A percentile compares a stretch with the other conserved stretches of the same genome.
These are phyloP conservation scores for Exophiala viscosa DNA, from an alignment of 2,329 filamentous ascomycete genomes.

Conservation along the genomic window DNA sequence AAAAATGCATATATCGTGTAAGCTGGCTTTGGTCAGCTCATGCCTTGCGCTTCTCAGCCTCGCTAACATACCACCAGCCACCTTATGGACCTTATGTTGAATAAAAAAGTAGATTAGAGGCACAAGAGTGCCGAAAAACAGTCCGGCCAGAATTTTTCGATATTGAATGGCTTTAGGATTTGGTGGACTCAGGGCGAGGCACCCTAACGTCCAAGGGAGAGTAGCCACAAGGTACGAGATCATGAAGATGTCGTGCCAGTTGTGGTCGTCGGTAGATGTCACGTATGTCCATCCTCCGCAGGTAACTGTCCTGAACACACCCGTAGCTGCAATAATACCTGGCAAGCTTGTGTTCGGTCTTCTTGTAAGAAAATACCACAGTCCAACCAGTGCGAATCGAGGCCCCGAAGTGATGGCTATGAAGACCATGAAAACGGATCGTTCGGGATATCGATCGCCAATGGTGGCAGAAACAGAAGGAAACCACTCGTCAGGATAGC, in stretches of 20 bases:
- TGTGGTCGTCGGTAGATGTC: constrained; percentile 95
- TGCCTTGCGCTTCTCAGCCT: not conserved
- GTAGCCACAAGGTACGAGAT: constrained; percentile 95
- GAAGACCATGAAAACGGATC: constrained; percentile 94
- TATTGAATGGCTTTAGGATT: constrained; percentile 82
- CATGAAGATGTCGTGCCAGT: constrained; percentile 99
- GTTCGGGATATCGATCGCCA: constrained; percentile 93
- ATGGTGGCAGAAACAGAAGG: constrained; percentile 95
- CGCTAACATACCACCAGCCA: constrained; percentile 73
- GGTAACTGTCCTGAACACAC: constrained; percentile 82
- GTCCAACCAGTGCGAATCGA: constrained; percentile 80
- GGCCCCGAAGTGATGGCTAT: constrained; percentile 95
- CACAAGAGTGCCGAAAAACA: constrained; percentile 87
- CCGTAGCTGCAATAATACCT: constrained; percentile 74
- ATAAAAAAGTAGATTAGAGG: constrained; percentile 96
- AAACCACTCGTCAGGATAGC: constrained; percentile 94
- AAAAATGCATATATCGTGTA: constrained; percentile 98
- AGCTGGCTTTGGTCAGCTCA: constrained; percentile 51
- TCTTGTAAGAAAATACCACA: constrained; percentile 88
- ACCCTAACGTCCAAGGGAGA: constrained; percentile 90
- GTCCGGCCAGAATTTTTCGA: constrained; percentile 74
- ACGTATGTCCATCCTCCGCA: constrained; percentile 99
- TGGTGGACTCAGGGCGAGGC: constrained; percentile 78
- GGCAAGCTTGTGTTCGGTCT: constrained; percentile 71
- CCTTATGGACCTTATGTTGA: constrained; percentile 93